Evolutionary conservation across 1,284 basidiomycete species (phyloP).

Genomic region (Trichosporon ovoides): DNA sequence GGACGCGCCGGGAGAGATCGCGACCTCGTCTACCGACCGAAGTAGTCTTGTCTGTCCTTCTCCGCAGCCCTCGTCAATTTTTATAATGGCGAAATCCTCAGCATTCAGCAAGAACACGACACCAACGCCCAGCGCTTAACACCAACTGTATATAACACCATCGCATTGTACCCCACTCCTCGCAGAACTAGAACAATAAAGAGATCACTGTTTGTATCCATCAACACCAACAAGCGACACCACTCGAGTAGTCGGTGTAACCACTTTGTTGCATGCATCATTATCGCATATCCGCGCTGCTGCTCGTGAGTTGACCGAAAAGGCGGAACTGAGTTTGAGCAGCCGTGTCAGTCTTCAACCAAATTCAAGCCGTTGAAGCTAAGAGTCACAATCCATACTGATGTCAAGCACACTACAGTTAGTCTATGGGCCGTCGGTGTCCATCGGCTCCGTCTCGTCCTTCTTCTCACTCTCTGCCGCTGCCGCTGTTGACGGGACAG

Average conservation of each 20-base stretch:
- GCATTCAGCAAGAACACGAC: too few relatives aligned
- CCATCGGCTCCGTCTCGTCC: neutral
- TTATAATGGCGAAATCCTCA: too few relatives aligned
- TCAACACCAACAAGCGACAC: neutral
- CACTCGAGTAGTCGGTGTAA: neutral
- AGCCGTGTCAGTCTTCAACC: too few relatives aligned
- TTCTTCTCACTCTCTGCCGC: neutral
- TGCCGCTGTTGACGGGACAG: neutral
- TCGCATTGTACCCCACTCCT: neutral
- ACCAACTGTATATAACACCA: neutral
- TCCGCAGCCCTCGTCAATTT: too few relatives aligned
- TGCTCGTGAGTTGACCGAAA: too few relatives aligned
- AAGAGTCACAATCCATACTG: slow-evolving; percentile 4
- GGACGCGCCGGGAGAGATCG: too few relatives aligned
- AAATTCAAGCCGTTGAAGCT: too few relatives aligned
- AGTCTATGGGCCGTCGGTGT: neutral
- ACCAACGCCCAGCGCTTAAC: neutral
- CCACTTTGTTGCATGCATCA: slow-evolving; percentile 4
- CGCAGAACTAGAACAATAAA: neutral
- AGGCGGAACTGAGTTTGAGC: too few relatives aligned
- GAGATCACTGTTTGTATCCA: neutral
- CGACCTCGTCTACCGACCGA: too few relatives aligned
- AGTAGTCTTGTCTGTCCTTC: too few relatives aligned
- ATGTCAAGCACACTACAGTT: slow-evolving; percentile 2
- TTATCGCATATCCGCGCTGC: neutral